A percentile compares a stretch with the other conserved stretches of the same genome.
Conservation (phyloP, 192 early-diverging fungal species). For the Ambispora gerdemannii region DNA sequence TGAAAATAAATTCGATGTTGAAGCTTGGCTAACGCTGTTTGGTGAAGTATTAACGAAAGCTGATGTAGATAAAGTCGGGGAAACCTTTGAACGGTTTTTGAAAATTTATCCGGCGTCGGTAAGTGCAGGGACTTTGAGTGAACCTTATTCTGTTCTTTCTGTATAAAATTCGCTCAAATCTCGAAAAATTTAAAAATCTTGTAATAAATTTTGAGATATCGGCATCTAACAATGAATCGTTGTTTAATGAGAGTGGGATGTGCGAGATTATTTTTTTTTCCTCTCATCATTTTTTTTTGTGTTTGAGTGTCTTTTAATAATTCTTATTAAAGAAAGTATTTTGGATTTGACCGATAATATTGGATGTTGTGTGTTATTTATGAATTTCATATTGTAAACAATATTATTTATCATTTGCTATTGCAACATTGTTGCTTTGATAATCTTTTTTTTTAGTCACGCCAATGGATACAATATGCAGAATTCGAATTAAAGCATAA, state of each 20-base stretch:
- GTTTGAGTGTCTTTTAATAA: constrained; percentile 26
- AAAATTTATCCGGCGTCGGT: constrained; percentile 81
- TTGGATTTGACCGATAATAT: neutral
- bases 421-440: neutral
- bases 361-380: neutral
- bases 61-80: constrained; percentile 55
- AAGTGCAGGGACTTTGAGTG: constrained; percentile 40
- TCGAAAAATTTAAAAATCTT: too few relatives aligned
- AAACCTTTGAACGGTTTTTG: constrained; percentile 66
- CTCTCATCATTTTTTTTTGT: too few relatives aligned
- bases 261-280: too few relatives aligned
- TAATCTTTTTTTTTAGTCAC: constrained; percentile 42
- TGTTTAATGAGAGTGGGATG: too few relatives aligned
- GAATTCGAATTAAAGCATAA: constrained; percentile 79
- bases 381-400: neutral
- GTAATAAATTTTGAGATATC: too few relatives aligned
- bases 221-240: too few relatives aligned
- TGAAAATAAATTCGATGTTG: constrained; percentile 56
- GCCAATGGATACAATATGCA: constrained; percentile 74
- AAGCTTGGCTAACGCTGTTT: constrained; percentile 66
- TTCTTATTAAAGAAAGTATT: neutral
- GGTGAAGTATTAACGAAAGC: constrained; percentile 55
- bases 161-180: too few relatives aligned
- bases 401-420: neutral
- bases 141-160: too few relatives aligned